A percentile compares a stretch with the other conserved stretches of the same genome.
These are phyloP conservation scores for Candida fluviatilis DNA, from an alignment of 805 yeast species.

Conservation along the genomic window DNA sequence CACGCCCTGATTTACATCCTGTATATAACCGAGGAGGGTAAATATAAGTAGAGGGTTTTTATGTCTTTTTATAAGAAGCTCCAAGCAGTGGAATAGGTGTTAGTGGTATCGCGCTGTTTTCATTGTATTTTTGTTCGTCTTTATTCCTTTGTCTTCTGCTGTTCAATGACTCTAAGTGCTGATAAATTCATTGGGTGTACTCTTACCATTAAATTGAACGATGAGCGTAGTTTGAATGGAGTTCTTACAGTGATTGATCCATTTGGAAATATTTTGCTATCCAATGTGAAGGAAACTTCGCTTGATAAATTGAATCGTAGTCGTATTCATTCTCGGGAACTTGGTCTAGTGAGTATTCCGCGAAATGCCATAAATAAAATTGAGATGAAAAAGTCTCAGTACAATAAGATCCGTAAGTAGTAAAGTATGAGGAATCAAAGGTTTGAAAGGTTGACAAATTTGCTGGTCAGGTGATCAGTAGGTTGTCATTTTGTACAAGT, in stretches of 20 bases:
- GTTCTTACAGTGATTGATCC: conserved; percentile 38
- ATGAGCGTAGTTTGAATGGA: conserved; percentile 33
- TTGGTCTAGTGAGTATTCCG: conserved; percentile 56
- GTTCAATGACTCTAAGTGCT: conserved; percentile 7
- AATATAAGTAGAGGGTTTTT: neutral
- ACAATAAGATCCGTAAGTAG: neutral
- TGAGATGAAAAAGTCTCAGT: neutral
- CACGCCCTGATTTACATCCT: neutral
- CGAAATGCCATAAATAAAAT: conserved; percentile 27
- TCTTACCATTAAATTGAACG: conserved; percentile 23
- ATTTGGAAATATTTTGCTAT: conserved; percentile 37
- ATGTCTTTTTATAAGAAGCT: neutral
- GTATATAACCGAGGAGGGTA: neutral
- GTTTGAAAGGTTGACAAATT: too few species aligned
- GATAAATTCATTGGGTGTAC: conserved; percentile 27
- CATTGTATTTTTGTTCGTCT: too few species aligned
- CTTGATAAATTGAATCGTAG: conserved; percentile 19
- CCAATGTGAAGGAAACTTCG: conserved; percentile 32
- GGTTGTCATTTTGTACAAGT: too few species aligned
- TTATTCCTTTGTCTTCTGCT: too few species aligned
- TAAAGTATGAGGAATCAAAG: too few species aligned
- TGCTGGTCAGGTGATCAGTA: too few species aligned
- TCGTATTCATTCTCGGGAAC: conserved; percentile 29
- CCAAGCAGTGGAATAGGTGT: too few species aligned
- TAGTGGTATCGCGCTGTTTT: too few species aligned